A percentile compares a stretch with the other conserved stretches of the same genome.
These are phyloP conservation scores for Barnettozyma vustinii DNA, from an alignment of 805 yeast genomes.

Conservation along the genomic window DNA sequence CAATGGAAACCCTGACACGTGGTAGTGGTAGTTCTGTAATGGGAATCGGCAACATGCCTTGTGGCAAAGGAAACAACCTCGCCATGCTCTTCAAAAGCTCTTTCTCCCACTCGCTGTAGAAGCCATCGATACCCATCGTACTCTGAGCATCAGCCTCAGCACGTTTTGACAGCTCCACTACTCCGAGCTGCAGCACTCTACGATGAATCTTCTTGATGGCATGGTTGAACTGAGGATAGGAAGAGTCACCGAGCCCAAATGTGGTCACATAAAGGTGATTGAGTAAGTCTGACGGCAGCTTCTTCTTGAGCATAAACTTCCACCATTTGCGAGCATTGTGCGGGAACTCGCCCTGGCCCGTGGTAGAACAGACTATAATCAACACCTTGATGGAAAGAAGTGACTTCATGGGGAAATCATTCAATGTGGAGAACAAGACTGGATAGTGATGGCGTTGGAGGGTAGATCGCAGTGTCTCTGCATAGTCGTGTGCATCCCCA, in stretches of 20 bases:
- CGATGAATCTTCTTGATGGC: slow-evolving; percentile 82
- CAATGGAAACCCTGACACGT: slow-evolving; percentile 26
- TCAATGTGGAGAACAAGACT: slow-evolving; percentile 47
- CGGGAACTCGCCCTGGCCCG: slow-evolving; percentile 95
- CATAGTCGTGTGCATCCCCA: slow-evolving; percentile 85
- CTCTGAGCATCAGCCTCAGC: slow-evolving; percentile 89
- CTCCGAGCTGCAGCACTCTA: slow-evolving; percentile 78
- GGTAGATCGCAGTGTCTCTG: slow-evolving; percentile 52
- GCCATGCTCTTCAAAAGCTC: slow-evolving; percentile 35
- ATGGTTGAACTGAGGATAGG: slow-evolving; percentile 82
- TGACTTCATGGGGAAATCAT: slow-evolving; percentile 52
- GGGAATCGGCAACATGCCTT: slow-evolving; percentile 27
- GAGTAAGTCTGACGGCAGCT: slow-evolving; percentile 56
- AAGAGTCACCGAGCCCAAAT: slow-evolving; percentile 91
- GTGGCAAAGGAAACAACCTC: slow-evolving; percentile 31
- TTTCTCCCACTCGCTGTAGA: slow-evolving; percentile 68
- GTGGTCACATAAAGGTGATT: slow-evolving; percentile 60
- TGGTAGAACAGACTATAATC: slow-evolving; percentile 73
- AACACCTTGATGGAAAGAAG: slow-evolving; percentile 44
- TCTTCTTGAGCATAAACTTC: slow-evolving; percentile 63
- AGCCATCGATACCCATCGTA: slow-evolving; percentile 71
- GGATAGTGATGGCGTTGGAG: slow-evolving; percentile 49
- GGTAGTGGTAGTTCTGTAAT: slow-evolving; percentile 36
- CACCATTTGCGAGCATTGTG: slow-evolving; percentile 68
- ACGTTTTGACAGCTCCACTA: slow-evolving; percentile 59